Evolutionary conservation across 176 grass and related monocot genomes (phyloP).

Genomic region (Oryza glaberrima): DNA sequence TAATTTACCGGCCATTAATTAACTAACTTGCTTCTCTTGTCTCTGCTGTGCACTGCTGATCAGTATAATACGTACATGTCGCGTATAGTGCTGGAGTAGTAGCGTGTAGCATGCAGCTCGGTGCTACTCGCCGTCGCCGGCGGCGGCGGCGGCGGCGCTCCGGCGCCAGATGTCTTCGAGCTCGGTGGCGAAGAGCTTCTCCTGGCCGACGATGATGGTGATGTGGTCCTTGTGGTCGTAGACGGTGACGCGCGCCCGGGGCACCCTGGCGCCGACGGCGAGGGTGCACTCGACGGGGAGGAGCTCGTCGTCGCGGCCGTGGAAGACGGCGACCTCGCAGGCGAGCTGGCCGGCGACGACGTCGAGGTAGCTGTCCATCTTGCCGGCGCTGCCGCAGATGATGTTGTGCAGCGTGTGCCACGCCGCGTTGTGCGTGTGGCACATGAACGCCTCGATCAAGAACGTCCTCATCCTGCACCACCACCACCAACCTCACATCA

Average conservation of each 20-base stretch:
- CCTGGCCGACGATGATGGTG: slow-evolving; percentile 85
- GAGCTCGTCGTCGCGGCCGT: slow-evolving; percentile 89
- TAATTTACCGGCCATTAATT: slow-evolving; percentile 10
- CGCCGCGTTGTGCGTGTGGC: slow-evolving; percentile 96
- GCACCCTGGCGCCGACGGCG: slow-evolving; percentile 57
- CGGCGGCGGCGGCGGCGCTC: slow-evolving; percentile 14
- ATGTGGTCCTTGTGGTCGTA: slow-evolving; percentile 82
- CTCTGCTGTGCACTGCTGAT: slow-evolving; percentile 11
- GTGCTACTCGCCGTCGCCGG: slow-evolving; percentile 16
- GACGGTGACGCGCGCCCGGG: slow-evolving; percentile 69
- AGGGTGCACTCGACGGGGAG: slow-evolving; percentile 74
- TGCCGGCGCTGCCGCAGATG: slow-evolving; percentile 69
- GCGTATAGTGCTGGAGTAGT: neutral
- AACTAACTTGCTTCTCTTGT: neutral
- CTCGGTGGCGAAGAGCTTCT: slow-evolving; percentile 75
- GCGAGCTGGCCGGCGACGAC: slow-evolving; percentile 42
- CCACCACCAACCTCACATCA: neutral
- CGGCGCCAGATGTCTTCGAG: slow-evolving; percentile 81
- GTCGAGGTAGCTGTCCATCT: slow-evolving; percentile 79
- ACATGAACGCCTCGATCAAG: slow-evolving; percentile 91
- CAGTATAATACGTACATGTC: neutral
- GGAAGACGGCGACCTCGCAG: slow-evolving; percentile 78
- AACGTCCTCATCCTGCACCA: slow-evolving; percentile 69
- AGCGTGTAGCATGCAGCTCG: neutral
- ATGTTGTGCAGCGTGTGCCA: slow-evolving; percentile 99